These are phyloP conservation scores for Saturnispora diversa DNA, from an alignment of 805 yeast genomes.

Conservation along the genomic window DNA sequence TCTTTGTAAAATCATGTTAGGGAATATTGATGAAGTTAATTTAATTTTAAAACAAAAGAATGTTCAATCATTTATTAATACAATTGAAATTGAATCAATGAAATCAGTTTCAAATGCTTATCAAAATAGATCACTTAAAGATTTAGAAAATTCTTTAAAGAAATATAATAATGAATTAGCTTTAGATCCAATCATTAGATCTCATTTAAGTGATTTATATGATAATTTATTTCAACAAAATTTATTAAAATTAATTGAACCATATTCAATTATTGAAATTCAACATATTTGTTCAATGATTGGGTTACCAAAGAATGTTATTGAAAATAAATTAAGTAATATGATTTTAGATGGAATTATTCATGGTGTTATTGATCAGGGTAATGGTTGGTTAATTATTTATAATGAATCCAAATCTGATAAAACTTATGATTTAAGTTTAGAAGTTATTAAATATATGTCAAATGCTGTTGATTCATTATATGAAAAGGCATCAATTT, in stretches of 20 bases:
- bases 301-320: conserved; percentile 78
- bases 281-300: conserved; percentile 80
- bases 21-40: conserved; percentile 77
- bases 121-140: conserved; percentile 80
- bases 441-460: conserved; percentile 81
- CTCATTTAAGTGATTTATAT: conserved; percentile 87
- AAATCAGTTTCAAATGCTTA: conserved; percentile 87
- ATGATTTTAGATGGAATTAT: conserved; percentile 96
- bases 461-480: conserved; percentile 81
- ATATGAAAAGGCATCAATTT: conserved; percentile 85
- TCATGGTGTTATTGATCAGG: conserved; percentile 95
- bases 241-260: conserved; percentile 88
- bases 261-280: conserved; percentile 92
- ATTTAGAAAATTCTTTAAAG: conserved; percentile 76
- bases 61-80: conserved; percentile 35
- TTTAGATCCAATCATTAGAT: conserved; percentile 78
- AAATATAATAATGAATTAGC: conserved; percentile 68
- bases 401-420: conserved; percentile 86
- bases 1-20: conserved; percentile 87
- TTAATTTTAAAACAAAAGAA: conserved; percentile 66
- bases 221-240: conserved; percentile 91
- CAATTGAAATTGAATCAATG: conserved; percentile 91
- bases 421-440: conserved; percentile 78
- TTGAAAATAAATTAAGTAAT: conserved; percentile 90
- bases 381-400: conserved; percentile 92